A percentile compares a stretch with the other conserved stretches of the same genome.
Conservation (phyloP, 202 grass and related monocot species). For the Schoenoplectus tabernaemontani region DNA sequence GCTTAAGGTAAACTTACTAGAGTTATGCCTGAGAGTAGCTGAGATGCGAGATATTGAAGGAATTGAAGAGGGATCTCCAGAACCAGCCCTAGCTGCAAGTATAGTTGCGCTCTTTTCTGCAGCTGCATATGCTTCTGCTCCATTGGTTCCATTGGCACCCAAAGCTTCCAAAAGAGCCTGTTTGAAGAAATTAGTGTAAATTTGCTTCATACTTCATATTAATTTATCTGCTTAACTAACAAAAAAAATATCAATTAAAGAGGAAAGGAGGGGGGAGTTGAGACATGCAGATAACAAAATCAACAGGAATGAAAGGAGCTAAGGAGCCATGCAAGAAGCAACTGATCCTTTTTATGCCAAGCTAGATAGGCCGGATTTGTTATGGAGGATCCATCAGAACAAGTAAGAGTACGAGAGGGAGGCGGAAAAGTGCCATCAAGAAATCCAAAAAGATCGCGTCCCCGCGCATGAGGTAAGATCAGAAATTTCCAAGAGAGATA, state of each 20-base stretch:
- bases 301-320: not conserved
- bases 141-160: conserved; percentile 52
- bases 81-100: conserved; percentile 81
- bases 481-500: too few species aligned
- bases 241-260: not conserved
- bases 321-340: too few species aligned
- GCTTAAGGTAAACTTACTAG: conserved; percentile 36
- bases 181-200: not conserved
- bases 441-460: too few species aligned
- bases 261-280: not conserved
- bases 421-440: too few species aligned
- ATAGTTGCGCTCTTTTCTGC: conserved; percentile 85
- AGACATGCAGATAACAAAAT: not conserved
- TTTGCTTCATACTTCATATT: not conserved
- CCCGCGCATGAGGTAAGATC: too few species aligned
- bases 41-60: conserved; percentile 89
- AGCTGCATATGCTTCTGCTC: conserved; percentile 72
- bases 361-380: too few species aligned
- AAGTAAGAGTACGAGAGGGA: too few species aligned
- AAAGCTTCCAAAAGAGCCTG: conserved; percentile 85
- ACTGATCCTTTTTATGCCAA: too few species aligned
- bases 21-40: conserved; percentile 61
- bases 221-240: not conserved
- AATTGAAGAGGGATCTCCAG: conserved; percentile 91
- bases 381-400: too few species aligned